Evolutionary conservation across 495 filamentous ascomycete species (phyloP).

Genomic region (Aspergillus diversus): DNA sequence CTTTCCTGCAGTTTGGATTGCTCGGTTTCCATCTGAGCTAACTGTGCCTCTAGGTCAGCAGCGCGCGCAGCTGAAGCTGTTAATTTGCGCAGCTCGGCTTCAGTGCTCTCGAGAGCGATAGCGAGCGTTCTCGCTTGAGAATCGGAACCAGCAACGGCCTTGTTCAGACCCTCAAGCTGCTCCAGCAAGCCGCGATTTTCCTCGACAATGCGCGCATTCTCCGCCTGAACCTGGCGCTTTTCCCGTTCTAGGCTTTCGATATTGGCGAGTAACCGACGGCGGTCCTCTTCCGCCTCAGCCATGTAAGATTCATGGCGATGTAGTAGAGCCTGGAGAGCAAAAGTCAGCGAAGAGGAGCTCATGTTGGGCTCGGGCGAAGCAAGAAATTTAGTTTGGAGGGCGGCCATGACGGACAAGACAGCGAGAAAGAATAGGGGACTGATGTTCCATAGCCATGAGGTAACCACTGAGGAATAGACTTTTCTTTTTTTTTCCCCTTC

Average conservation of each 20-base stretch:
- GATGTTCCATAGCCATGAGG: slow-evolving; percentile 23
- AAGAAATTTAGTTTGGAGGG: slow-evolving; percentile 26
- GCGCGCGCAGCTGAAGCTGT: slow-evolving; percentile 73
- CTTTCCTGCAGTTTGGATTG: slow-evolving; percentile 71
- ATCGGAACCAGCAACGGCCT: slow-evolving; percentile 73
- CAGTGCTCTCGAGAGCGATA: slow-evolving; percentile 70
- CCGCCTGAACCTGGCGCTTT: slow-evolving; percentile 70
- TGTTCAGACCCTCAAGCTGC: slow-evolving; percentile 82
- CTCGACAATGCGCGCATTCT: slow-evolving; percentile 72
- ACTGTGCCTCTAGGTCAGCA: slow-evolving; percentile 74
- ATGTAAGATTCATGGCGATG: slow-evolving; percentile 92
- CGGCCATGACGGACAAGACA: slow-evolving; percentile 48
- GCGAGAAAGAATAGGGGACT: slow-evolving; percentile 35
- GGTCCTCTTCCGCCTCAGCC: slow-evolving; percentile 83
- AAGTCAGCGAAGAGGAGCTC: slow-evolving; percentile 62
- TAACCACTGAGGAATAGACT: slow-evolving; percentile 3
- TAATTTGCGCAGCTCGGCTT: slow-evolving; percentile 74
- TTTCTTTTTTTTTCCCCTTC: slow-evolving; percentile 1
- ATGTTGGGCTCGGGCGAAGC: slow-evolving; percentile 24
- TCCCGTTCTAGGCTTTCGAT: slow-evolving; percentile 79
- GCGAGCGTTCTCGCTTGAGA: slow-evolving; percentile 71
- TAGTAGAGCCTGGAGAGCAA: slow-evolving; percentile 82
- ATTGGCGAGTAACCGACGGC: slow-evolving; percentile 64
- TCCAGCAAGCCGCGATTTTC: slow-evolving; percentile 80
- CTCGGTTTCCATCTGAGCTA: slow-evolving; percentile 77